phyloP scores from a whole-genome alignment of 139 green algal genomes.

The Closterium sp. region DNA sequence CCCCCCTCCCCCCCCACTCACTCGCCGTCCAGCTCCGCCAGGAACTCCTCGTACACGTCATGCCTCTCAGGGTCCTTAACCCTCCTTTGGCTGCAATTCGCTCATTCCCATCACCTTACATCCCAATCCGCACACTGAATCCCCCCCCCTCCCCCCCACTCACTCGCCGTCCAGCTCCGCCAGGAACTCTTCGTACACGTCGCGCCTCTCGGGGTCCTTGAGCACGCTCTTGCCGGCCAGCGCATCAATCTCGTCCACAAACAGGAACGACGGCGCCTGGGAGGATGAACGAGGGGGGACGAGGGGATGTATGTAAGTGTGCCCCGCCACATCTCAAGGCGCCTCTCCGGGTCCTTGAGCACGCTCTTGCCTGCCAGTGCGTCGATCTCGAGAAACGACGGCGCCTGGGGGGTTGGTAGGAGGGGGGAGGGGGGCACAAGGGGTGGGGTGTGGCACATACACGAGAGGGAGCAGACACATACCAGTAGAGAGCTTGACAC shows the following conservation, averaged over 20 bases:
- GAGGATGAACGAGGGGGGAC: too few species aligned
- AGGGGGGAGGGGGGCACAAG: too few species aligned
- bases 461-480: neutral
- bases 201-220: neutral
- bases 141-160: neutral
- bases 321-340: too few species aligned
- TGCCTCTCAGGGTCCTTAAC: too few species aligned
- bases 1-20: neutral
- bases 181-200: slow-evolving; percentile 49
- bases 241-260: neutral
- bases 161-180: slow-evolving; percentile 9
- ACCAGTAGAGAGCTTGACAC: too few species aligned
- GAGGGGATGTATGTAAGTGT: too few species aligned
- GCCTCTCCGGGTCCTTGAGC: too few species aligned
- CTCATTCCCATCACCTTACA: too few species aligned
- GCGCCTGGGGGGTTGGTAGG: too few species aligned
- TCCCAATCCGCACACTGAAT: too few species aligned
- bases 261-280: neutral
- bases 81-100: too few species aligned
- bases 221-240: neutral
- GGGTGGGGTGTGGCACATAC: neutral
- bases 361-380: slow-evolving; percentile 72
- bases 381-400: slow-evolving; percentile 94
- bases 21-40: neutral
- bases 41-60: slow-evolving; percentile 51